Evolutionary conservation across 2,329 filamentous ascomycete species (phyloP).

Genomic region (Tolypocladium pustulatum): DNA sequence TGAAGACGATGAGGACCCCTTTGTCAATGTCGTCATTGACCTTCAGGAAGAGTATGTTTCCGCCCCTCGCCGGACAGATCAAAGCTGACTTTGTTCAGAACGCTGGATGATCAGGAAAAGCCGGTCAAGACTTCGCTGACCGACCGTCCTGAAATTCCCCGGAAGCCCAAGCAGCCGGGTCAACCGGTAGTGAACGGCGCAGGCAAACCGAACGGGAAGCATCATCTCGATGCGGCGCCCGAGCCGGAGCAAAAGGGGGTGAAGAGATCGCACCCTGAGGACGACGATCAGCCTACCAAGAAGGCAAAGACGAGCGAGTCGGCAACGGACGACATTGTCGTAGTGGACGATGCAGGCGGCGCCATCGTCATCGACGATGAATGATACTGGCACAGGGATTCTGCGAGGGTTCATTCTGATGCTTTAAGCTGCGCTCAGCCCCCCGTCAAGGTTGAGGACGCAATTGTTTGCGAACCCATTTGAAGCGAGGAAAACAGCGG

Average conservation of each 20-base stretch:
- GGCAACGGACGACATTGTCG: constrained; percentile 28
- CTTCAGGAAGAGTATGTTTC: constrained; percentile 49
- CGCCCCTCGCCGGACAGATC: neutral
- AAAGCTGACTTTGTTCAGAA: constrained; percentile 25
- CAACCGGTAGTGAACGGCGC: constrained; percentile 28
- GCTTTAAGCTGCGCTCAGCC: constrained; percentile 55
- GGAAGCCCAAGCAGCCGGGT: constrained; percentile 35
- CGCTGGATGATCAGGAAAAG: constrained; percentile 34
- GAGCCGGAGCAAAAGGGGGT: constrained; percentile 21
- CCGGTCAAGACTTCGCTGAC: constrained; percentile 38
- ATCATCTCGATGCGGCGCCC: constrained; percentile 22
- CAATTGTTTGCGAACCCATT: constrained; percentile 84
- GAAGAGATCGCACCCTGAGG: constrained; percentile 37
- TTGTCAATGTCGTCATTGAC: constrained; percentile 70
- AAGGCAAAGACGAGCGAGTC: constrained; percentile 33
- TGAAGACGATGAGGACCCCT: constrained; percentile 61
- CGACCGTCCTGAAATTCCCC: constrained; percentile 39
- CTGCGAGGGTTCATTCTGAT: neutral
- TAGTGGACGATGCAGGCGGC: constrained; percentile 45
- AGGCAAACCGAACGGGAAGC: constrained; percentile 29
- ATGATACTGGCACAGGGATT: constrained; percentile 18
- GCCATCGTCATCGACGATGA: constrained; percentile 60
- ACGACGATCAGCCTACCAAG: constrained; percentile 31
- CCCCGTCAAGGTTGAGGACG: constrained; percentile 76
- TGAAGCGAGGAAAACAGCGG: constrained; percentile 63